phyloP scores from a whole-genome alignment of 176 grass and related monocot species.

The Olyra latifolia region DNA sequence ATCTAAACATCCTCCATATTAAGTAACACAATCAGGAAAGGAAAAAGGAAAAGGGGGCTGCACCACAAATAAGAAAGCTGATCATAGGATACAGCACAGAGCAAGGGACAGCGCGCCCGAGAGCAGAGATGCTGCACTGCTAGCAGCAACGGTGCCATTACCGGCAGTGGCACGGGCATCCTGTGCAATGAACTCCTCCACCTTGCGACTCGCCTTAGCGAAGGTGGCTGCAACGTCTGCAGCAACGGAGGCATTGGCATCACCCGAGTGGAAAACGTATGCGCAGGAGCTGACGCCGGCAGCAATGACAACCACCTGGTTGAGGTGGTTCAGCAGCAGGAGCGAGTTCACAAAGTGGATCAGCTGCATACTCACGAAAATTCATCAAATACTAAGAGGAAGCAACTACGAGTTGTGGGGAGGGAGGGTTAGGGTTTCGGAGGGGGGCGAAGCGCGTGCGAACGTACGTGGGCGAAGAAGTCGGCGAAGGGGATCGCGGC shows the following conservation, averaged over 20 bases:
- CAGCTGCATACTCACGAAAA: slow-evolving; percentile 38
- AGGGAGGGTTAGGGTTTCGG: neutral
- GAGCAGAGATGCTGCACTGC: slow-evolving; percentile 50
- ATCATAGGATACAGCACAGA: slow-evolving; percentile 88
- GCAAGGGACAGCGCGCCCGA: slow-evolving; percentile 89
- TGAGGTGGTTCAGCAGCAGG: slow-evolving; percentile 80
- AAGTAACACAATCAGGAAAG: neutral
- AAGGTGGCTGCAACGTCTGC: slow-evolving; percentile 44
- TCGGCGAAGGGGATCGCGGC: slow-evolving; percentile 68
- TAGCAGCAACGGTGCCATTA: slow-evolving; percentile 25
- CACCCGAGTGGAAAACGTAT: slow-evolving; percentile 76
- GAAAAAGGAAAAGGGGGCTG: neutral
- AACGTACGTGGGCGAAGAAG: slow-evolving; percentile 67
- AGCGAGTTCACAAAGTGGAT: slow-evolving; percentile 86
- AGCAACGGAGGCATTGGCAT: slow-evolving; percentile 21
- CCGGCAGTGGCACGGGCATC: slow-evolving; percentile 37
- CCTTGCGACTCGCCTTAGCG: slow-evolving; percentile 52
- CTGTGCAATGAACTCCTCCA: slow-evolving; percentile 66
- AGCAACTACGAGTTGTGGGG: neutral
- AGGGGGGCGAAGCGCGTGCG: neutral
- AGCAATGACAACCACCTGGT: slow-evolving; percentile 69
- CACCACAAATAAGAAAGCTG: neutral
- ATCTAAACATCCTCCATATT: slow-evolving; percentile 53
- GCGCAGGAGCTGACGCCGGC: slow-evolving; percentile 71
- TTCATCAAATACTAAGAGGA: neutral